Evolutionary conservation across 768 basidiomycete species (phyloP), one percentile per base, ranked within the genome.

Genomic region (Boletus patriciae): DNA sequence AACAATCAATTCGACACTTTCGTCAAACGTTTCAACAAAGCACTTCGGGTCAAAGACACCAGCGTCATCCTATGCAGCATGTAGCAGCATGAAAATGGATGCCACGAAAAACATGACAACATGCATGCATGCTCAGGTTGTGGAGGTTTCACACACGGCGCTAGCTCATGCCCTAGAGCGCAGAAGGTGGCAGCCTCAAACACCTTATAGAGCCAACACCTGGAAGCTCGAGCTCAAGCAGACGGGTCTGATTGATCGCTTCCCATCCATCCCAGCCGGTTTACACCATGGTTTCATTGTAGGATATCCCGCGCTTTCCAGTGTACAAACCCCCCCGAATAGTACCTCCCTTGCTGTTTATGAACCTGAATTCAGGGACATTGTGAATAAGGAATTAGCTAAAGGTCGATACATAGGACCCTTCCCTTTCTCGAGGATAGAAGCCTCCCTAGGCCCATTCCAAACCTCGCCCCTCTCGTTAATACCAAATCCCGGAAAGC

Each of bases 191-290:
- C 37, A 38, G 7, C 37, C 15, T 1, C 37, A 9, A 7, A 38
- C 37, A 2, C 37, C 37, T 3, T 38, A 38, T 38, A 38, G 18
- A 9, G 37, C 7, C 0, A 8, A 8, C 7, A 18, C 18, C 18
- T 18, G 18, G 37, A 13, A 46, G 15, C 8, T 0, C 0, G 15
- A 8, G 0, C 19, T 47, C 2, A 2, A 2, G 0, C 6, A 3
- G 9, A 12, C 6, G 0, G 44, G 27, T 6, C 8, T 45, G 11
- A 12, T 45, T 6, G 36, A 36, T 2, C 2, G 6, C 6, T 45
- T 45, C 4, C 3, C 27, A 6, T 45, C 44, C 27, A 29, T 8
- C 19, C n/a, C 8, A 34, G 10, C 33, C 10, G 12, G 33, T 13
- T 13, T 34, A 10, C 12, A 3, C 0, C 3, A 43, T 1, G 15